Evolutionary conservation across 2,329 filamentous ascomycete species (phyloP).

Genomic region (Cytospora mali): DNA sequence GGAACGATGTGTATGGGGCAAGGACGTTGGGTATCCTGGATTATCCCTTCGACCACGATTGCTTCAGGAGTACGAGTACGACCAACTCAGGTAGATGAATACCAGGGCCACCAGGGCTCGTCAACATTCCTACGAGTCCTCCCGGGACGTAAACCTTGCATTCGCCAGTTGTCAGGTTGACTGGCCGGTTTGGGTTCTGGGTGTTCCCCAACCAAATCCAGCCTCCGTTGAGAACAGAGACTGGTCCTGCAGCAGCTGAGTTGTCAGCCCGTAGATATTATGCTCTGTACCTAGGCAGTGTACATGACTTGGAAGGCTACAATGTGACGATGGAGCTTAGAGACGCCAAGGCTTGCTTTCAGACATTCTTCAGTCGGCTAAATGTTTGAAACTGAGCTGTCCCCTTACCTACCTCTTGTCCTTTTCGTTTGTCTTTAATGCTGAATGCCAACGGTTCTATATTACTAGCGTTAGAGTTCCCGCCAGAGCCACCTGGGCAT

Average conservation of each 20-base stretch:
- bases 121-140: neutral
- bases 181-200: neutral
- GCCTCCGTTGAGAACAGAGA: neutral
- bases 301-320: no score
- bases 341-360: slow-evolving; percentile 2
- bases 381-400: neutral
- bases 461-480: neutral
- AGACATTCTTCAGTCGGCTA: no score
- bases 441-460: neutral
- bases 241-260: neutral
- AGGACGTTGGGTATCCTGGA: slow-evolving; percentile 24
- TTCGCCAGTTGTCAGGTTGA: neutral
- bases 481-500: neutral
- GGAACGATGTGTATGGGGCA: slow-evolving; percentile 19
- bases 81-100: slow-evolving; percentile 18
- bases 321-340: neutral
- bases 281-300: neutral
- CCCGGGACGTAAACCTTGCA: neutral
- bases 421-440: neutral
- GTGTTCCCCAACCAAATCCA: neutral
- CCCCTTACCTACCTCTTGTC: neutral
- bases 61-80: slow-evolving; percentile 15
- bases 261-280: neutral
- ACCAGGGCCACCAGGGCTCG: slow-evolving; percentile 18
- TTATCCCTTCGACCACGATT: slow-evolving; percentile 15